Percentiles rank a stretch among this genome's conserved stretches.
Conservation (phyloP, 2,329 filamentous ascomycete genomes). For the Helicocarpus griseus region DNA sequence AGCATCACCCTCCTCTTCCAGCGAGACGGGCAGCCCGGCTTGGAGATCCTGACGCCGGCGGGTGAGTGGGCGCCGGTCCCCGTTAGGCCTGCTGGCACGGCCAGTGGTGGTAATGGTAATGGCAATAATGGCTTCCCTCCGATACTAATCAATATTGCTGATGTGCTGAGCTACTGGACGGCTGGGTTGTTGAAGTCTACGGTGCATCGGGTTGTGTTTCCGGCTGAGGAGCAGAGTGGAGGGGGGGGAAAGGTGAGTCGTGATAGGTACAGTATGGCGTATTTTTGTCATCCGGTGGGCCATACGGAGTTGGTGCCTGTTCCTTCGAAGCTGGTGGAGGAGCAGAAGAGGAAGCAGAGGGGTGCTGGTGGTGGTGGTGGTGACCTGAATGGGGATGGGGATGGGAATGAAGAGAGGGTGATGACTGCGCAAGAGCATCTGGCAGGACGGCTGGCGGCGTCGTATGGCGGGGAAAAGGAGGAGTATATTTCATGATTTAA, state of each 20-base stretch:
- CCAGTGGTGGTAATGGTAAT: constrained; percentile 34
- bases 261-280: constrained; percentile 48
- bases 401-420: constrained; percentile 29
- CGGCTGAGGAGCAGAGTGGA: constrained; percentile 26
- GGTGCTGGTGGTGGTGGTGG: constrained; percentile 15
- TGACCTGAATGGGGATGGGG: constrained; percentile 31
- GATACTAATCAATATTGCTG: constrained; percentile 63
- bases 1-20: constrained; percentile 69
- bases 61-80: constrained; percentile 55
- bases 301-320: constrained; percentile 45
- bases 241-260: constrained; percentile 17
- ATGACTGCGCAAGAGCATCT: constrained; percentile 53
- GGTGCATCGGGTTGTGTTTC: constrained; percentile 78
- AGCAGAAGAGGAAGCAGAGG: constrained; percentile 25
- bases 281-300: constrained; percentile 55
- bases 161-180: constrained; percentile 77
- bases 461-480: constrained; percentile 40
- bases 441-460: constrained; percentile 46
- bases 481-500: constrained; percentile 6
- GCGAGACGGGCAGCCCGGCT: constrained; percentile 69
- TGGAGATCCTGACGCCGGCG: constrained; percentile 64
- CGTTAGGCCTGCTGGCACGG: constrained; percentile 43
- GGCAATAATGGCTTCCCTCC: constrained; percentile 48
- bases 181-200: constrained; percentile 78
- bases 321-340: constrained; percentile 42